A percentile compares a stretch with the other conserved stretches of the same genome.
Conservation (phyloP, 768 basidiomycete genomes). For the Hirschioporus abietinus region DNA sequence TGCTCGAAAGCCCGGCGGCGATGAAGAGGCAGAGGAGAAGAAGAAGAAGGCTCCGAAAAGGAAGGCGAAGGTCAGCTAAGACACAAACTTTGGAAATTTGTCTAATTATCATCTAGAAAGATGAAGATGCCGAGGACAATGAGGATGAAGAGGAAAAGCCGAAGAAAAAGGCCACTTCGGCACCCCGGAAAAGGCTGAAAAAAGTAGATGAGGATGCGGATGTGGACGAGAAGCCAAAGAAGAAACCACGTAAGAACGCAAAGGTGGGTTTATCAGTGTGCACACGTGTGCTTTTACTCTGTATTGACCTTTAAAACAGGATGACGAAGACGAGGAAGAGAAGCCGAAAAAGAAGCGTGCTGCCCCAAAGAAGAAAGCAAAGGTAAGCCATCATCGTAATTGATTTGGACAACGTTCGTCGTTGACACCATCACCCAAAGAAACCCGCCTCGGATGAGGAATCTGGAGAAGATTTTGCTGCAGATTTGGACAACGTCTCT, state of each 20-base stretch:
- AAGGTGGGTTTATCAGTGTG: slow-evolving; percentile 24
- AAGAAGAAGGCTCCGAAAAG: slow-evolving; percentile 24
- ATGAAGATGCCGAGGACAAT: slow-evolving; percentile 22
- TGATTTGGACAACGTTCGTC: background rate
- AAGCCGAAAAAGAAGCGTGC: slow-evolving; percentile 47
- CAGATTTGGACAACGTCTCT: slow-evolving; percentile 35
- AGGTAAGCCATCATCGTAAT: slow-evolving; percentile 20
- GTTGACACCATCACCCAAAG: slow-evolving; percentile 14
- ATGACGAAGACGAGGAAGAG: slow-evolving; percentile 33
- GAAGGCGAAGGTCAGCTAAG: slow-evolving; percentile 18
- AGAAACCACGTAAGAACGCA: slow-evolving; percentile 28
- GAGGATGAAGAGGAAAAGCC: slow-evolving; percentile 42
- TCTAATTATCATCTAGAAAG: slow-evolving; percentile 14
- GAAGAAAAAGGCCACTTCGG: slow-evolving; percentile 40
- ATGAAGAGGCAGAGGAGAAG: slow-evolving; percentile 34
- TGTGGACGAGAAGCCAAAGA: slow-evolving; percentile 32
- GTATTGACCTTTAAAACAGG: slow-evolving; percentile 16
- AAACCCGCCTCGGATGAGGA: slow-evolving; percentile 26
- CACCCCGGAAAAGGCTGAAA: slow-evolving; percentile 30
- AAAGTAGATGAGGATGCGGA: slow-evolving; percentile 27
- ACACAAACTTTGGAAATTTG: background rate
- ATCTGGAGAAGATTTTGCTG: slow-evolving; percentile 43
- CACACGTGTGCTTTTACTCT: slow-evolving; percentile 14
- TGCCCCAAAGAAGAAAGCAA: slow-evolving; percentile 37
- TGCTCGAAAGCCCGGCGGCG: slow-evolving; percentile 51